Evolutionary conservation across 164 flowering plant species (phyloP), one percentile per base, ranked within the genome.

Genomic region (Stephania japonica): DNA sequence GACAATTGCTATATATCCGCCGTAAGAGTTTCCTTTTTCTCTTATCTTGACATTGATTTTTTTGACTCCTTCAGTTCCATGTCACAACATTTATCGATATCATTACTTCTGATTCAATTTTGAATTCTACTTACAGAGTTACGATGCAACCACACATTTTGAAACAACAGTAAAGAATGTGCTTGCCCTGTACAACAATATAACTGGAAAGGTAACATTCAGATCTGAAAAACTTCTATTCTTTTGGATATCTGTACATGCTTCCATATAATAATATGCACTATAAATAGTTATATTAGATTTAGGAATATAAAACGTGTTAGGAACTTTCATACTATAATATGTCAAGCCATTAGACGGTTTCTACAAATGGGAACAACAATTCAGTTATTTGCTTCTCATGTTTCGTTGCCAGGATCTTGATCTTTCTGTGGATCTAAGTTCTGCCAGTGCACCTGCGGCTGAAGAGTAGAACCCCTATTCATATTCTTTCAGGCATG

Each of bases 1-100:
- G 99, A 95, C 75, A 74, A 82, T 65, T 95, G 98, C 87, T 93
- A 84, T 87, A 89, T 93, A 73, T 93, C 98, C 24, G 79, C 88
- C 25, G 99, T 93, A 81, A 89, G 91, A 78, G 65, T 6, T 18
- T 43, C 13, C 42, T 4, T 9, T 6, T 32, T 11, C 25, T 7
- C 42, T 7, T 23, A 67, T 10, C 23, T 41, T 16, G 69, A 32
- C 18, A 12, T 38, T 67, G 25, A 9, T 6, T 50, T 19, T 0
- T 50, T 19, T 18, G 19, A 50, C 59, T 50, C 1, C 0, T 8
- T 13, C 59, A 50, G 59, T 4, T 13, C 14, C 5, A 50, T 50
- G 14, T 50, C 0, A 13, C 18, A 13, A 50, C 19, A 19, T 50
- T 50, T 13, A 50, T 4, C 12, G 11, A 14, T 13, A 59, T 59